Evolutionary conservation across 129 eudicot species (phyloP).

Genomic region (Lactuca sativa): DNA sequence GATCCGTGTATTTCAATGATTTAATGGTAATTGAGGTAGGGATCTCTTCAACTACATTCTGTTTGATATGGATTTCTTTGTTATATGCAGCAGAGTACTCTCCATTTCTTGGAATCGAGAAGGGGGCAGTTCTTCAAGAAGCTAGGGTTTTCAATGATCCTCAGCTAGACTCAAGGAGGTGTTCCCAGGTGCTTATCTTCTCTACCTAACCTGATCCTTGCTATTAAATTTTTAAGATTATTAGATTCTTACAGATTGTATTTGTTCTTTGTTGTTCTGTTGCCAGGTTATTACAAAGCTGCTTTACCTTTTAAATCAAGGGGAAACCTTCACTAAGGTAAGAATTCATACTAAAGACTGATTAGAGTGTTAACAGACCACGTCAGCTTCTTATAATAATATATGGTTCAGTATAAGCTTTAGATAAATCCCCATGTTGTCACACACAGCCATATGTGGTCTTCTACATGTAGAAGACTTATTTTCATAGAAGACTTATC

Average conservation of each 20-base stretch:
- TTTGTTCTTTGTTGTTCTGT: constrained; percentile 11
- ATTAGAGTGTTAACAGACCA: constrained; percentile 13
- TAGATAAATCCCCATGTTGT: no score
- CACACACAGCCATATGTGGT: no score
- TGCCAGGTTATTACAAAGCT: constrained; percentile 91
- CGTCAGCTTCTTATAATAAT: constrained; percentile 13
- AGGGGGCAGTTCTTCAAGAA: constrained; percentile 96
- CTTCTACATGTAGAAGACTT: no score
- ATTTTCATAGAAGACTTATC: no score
- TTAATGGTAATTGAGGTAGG: background rate
- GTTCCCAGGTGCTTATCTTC: constrained; percentile 69
- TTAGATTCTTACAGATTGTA: constrained; percentile 3
- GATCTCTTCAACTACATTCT: background rate
- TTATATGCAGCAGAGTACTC: constrained; percentile 70
- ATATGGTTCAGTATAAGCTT: background rate
- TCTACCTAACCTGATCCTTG: background rate
- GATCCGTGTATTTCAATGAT: constrained; percentile 13
- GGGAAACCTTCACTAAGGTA: constrained; percentile 91
- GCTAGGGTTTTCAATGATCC: constrained; percentile 99
- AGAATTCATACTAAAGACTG: constrained; percentile 14
- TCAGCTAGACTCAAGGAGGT: constrained; percentile 92
- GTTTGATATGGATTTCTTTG: constrained; percentile 7
- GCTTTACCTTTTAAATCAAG: constrained; percentile 93
- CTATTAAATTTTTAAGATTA: background rate
- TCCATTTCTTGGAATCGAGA: constrained; percentile 92